Base-by-base conservation (phyloP, 768 basidiomycete species). In the Mycena galericulata region DNA sequence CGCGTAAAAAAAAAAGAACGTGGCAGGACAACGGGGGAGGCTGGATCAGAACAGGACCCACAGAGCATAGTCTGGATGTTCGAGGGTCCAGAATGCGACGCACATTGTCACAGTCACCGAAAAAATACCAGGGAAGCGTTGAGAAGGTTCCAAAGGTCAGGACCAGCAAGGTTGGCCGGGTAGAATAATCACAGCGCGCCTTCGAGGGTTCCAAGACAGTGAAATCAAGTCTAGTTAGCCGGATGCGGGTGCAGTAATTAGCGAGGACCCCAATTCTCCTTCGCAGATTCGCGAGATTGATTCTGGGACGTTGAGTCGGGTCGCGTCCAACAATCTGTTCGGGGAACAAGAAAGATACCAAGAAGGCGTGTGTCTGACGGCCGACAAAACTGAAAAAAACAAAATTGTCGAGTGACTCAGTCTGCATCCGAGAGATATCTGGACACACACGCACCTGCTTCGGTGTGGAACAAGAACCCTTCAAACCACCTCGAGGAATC, bases 11-110 rank as follows among this genome's bases (percentile, higher is more conserved):
- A 30, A 22, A 32, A 59, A 55, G 72, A 77, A 55, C 18, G 22
- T 24, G 47, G 7, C 15, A 7, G 22, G 41, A 43, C 6, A 17
- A 43, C 20, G 41, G 41, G 18, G 18, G 41, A 43, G 17, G 9
- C 17, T 6, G 20, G 51, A 53, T 53, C 32, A 43, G 41, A 17
- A 18, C 10, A 11, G 57, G 62, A 84, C 90, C 81, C 79, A 94
- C 94, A 95, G 85, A 12, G 93, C 89, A 75, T 94, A 95, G 50
- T 90, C 88, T 29, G 89, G 88, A 74, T 92, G 90, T 55, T 92
- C 87, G 4, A 94, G 83, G 60, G 92, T 86, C 89, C 91, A 95
- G 74, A 93, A 85, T 38, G 85, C 92, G 70, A 95, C 87, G 76
- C 94, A 95, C 94, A 95, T 95, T 9, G 34, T 36, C 51, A 40